These are phyloP conservation scores for Lentinula sp. DNA, from an alignment of 768 basidiomycete genomes.

Conservation along the genomic window DNA sequence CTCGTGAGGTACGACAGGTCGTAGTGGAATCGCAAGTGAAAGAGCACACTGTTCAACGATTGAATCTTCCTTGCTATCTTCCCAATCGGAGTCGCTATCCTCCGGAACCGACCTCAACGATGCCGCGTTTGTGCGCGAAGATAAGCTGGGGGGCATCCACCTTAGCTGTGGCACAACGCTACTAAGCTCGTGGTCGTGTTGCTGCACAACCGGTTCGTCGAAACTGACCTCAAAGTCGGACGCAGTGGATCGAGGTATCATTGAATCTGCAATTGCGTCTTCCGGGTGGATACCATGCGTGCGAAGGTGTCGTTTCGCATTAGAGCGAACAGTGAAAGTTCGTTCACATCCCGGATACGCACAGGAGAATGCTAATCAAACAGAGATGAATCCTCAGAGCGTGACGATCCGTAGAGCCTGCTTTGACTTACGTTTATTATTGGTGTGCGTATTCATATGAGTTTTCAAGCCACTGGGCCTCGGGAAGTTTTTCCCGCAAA, in stretches of 20 bases:
- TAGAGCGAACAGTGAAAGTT: conserved; percentile 73
- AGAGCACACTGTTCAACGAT: not conserved
- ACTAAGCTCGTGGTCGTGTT: not conserved
- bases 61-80: conserved; percentile 1
- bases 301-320: conserved; percentile 73
- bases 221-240: not conserved
- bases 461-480: conserved; percentile 52
- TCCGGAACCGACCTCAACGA: not conserved
- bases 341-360: conserved; percentile 55
- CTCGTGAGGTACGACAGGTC: conserved; percentile 18
- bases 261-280: not conserved
- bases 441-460: conserved; percentile 55
- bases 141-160: conserved; percentile 3
- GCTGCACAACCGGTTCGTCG: not conserved
- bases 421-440: conserved; percentile 38
- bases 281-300: conserved; percentile 45
- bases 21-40: conserved; percentile 19
- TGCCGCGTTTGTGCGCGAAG: not conserved
- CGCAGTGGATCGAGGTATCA: not conserved
- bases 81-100: not conserved
- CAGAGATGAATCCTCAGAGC: not conserved
- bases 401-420: not conserved
- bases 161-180: not conserved
- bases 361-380: conserved; percentile 41
- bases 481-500: conserved; percentile 48